Evolutionary conservation across 139 green algal species (phyloP), one percentile per base, ranked within the genome.

Genomic region (Micractinium conductrix): DNA sequence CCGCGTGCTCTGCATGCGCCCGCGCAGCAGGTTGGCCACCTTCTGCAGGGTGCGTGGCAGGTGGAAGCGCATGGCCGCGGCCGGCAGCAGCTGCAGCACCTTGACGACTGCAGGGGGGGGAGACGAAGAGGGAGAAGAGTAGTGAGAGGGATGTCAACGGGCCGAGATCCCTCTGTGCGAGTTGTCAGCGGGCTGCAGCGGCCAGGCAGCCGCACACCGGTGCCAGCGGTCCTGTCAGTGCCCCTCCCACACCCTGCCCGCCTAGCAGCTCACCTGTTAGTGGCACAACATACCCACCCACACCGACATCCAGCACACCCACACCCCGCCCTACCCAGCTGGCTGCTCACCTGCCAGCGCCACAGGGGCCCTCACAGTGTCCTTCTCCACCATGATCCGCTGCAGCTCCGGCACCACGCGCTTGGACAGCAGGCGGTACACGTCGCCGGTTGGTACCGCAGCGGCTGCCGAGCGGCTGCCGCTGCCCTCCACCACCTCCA

Each of bases 81-180:
- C 58, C 9, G 95, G 95, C 80, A 98, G 91, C 78, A 95, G 88
- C 82, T 90, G 90, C 45, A 97, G 86, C 58, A 97, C 85, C 87
- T 96, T 96, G 33, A 97, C 92, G 14, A 98, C 58, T 26, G 76
- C 76, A 42, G 50, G 45, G 12, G n/a, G 30, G 45, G 17, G 42
- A 9, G 12, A n/a, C n/a, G 28, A 50, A 24, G 42, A 30, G 43
- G 70, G 8, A 19, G 26, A 22, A 21, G 63, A n/a, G 30, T 17
- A 21, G 2, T 16, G n/a, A 42, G 30, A 2, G 2, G 63, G n/a
- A n/a, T n/a, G n/a, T n/a, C n/a, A n/a, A n/a, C n/a, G n/a, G n/a
- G n/a, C n/a, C n/a, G n/a, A n/a, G n/a, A n/a, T n/a, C n/a, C n/a
- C n/a, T n/a, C n/a, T n/a, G n/a, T n/a, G n/a, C n/a, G n/a, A n/a